Conservation (phyloP, 2,329 filamentous ascomycete species). For the Exophiala mesophila region DNA sequence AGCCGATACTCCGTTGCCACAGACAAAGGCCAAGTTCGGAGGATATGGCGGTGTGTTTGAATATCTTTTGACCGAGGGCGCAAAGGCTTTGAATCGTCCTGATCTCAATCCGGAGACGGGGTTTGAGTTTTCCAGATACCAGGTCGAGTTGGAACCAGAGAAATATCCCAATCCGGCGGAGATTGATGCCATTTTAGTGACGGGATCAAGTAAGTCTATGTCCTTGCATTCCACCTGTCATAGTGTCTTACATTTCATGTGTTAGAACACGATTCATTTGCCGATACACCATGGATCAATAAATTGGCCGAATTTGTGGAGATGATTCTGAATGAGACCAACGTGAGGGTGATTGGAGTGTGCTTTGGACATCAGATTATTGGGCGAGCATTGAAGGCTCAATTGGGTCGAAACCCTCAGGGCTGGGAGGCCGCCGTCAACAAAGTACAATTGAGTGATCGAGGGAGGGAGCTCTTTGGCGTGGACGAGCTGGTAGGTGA, state of each 20-base stretch:
- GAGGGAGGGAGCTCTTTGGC: slow-evolving; percentile 68
- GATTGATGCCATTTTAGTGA: slow-evolving; percentile 78
- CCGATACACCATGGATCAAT: slow-evolving; percentile 69
- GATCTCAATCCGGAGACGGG: slow-evolving; percentile 35
- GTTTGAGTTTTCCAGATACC: slow-evolving; percentile 60
- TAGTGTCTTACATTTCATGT: no score
- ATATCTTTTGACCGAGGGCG: slow-evolving; percentile 53
- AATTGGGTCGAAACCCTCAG: slow-evolving; percentile 60
- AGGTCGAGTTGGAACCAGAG: slow-evolving; percentile 62
- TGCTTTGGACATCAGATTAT: slow-evolving; percentile 89
- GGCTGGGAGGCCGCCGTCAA: slow-evolving; percentile 83
- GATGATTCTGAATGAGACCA: slow-evolving; percentile 54
- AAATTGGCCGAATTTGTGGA: slow-evolving; percentile 65
- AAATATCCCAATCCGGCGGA: slow-evolving; percentile 67
- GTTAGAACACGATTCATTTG: slow-evolving; percentile 66
- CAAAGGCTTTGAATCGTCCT: slow-evolving; percentile 40
- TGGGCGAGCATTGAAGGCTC: slow-evolving; percentile 63
- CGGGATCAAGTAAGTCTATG: slow-evolving; percentile 59
- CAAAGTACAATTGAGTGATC: slow-evolving; percentile 60
- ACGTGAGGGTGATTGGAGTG: slow-evolving; percentile 69
- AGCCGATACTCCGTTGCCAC: slow-evolving; percentile 70
- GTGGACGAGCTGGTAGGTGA: slow-evolving; percentile 54
- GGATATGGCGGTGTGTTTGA: slow-evolving; percentile 69
- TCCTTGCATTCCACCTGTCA: no score
- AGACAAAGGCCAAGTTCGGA: slow-evolving; percentile 60